Conservation (phyloP, 257 asterid species). For the Salvia rosmarinus region DNA sequence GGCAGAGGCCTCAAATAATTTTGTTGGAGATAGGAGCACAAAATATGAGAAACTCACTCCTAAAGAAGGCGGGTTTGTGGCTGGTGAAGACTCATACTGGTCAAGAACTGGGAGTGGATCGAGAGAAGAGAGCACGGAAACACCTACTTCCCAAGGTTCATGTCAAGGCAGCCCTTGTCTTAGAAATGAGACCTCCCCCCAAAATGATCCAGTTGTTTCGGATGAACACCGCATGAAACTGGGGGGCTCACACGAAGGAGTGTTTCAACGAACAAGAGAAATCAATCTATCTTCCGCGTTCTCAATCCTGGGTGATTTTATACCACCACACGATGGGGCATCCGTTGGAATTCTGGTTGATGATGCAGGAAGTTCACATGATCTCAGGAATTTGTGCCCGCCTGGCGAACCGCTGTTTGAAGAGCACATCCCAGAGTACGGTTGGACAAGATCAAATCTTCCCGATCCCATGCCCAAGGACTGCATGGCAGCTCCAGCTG, state of each 20-base stretch:
- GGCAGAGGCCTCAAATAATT: constrained; percentile 44
- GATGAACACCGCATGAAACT: constrained; percentile 42
- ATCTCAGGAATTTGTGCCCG: constrained; percentile 64
- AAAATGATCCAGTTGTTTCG: constrained; percentile 49
- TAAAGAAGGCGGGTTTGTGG: constrained; percentile 25
- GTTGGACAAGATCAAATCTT: constrained; percentile 56
- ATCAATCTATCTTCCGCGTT: constrained; percentile 51
- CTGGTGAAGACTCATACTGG: constrained; percentile 48
- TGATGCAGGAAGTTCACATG: constrained; percentile 87
- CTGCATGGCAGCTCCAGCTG: constrained; percentile 42
- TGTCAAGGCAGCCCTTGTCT: constrained; percentile 65
- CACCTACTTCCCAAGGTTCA: constrained; percentile 84
- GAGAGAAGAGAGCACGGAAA: constrained; percentile 76
- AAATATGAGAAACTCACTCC: constrained; percentile 39
- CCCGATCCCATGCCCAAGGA: constrained; percentile 44
- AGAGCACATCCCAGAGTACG: constrained; percentile 52
- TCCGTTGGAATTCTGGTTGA: constrained; percentile 69
- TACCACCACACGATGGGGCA: constrained; percentile 45
- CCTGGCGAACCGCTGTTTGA: constrained; percentile 51
- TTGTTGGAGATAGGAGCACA: constrained; percentile 35
- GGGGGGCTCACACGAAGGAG: constrained; percentile 38
- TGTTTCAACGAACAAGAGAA: constrained; percentile 45
- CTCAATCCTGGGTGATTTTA: constrained; percentile 44
- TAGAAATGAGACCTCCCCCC: constrained; percentile 54
- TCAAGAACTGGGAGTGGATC: constrained; percentile 72